Evolutionary conservation across 352 stramenopile genomes (phyloP), one percentile per base, ranked within the genome.

Genomic region (Pythium apleroticum): DNA sequence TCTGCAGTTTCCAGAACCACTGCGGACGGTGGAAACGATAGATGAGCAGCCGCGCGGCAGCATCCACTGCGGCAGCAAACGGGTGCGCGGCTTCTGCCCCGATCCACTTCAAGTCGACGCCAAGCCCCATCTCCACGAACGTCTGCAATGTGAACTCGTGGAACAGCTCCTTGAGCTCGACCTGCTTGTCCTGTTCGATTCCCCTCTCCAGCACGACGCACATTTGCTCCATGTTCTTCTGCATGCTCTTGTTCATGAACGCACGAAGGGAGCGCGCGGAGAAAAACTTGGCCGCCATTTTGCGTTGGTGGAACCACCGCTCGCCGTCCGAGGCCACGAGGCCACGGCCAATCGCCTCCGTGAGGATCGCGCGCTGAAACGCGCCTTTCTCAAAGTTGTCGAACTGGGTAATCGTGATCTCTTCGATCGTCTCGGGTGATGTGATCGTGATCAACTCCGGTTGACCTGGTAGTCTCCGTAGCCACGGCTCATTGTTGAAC

Each of bases 121-220:
- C 80, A 14, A 89, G 82, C 5, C 67, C 71, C 31, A 89, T 71
- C 28, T 87, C 75, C 0, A 75, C 70, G 41, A 88, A 90, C 22
- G 77, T 75, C 50, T 86, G 73, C 11, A 87, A 76, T 7, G 78
- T 72, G 33, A 87, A 85, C 10, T 69, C 66, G 45, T 82, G 75
- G 57, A 84, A 84, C 9, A 76, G 54, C 31, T 79, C 57, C 0
- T 57, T 60, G 30, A 80, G 66, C 15, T 76, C 59, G 2, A 69
- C 33, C 8, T 1, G 45, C 33, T 53, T 35, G 43, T 19, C n/a
- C 1, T 31, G 14, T 4, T 22, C 11, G 4, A 41, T 52, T 4
- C 14, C 6, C 3, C 22, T 25, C 5, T 72, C 54, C 3, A 72
- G 2, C 20, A 72, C 27, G 1, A 27, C 33, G 5, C 12, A 52